Conservation (phyloP, 139 green algal species). For the Coelastrella sp. region DNA sequence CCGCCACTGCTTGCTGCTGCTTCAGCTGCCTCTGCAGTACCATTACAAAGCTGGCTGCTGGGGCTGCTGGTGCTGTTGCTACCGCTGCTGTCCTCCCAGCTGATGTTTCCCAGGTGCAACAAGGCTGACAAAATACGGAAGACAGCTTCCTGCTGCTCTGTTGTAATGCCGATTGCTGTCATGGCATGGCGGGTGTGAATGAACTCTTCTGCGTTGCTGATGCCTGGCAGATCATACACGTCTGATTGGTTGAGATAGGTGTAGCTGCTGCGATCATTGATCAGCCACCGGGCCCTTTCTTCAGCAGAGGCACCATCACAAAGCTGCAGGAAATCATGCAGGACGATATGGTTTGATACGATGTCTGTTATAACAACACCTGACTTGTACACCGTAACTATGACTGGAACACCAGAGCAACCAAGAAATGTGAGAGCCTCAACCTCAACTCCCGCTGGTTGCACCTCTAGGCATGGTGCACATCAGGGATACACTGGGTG, state of each 20-base stretch:
- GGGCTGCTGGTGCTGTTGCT: background rate
- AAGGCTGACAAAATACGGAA: constrained; percentile 91
- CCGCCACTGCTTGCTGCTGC: constrained; percentile 1
- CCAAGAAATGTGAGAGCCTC: no score
- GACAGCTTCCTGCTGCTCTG: constrained; percentile 81
- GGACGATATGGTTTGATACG: no score
- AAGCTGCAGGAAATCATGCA: constrained; percentile 64
- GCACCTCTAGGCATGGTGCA: no score
- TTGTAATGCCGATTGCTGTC: constrained; percentile 92
- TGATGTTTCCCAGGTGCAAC: constrained; percentile 96
- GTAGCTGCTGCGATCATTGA: constrained; percentile 74
- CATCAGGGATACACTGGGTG: no score
- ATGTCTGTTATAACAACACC: no score
- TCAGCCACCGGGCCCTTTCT: constrained; percentile 70
- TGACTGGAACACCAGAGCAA: no score
- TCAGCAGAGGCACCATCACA: constrained; percentile 85
- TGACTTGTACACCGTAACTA: no score
- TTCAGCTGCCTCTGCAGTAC: constrained; percentile 24
- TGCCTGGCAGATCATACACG: constrained; percentile 87
- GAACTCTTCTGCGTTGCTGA: constrained; percentile 88
- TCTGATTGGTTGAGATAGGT: constrained; percentile 87
- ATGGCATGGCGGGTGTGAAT: constrained; percentile 91
- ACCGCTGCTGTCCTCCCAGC: constrained; percentile 67
- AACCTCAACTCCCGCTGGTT: no score
- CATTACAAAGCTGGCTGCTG: background rate